phyloP scores from a whole-genome alignment of 2,329 filamentous ascomycete species.

The Blastomyces emzantsi region DNA sequence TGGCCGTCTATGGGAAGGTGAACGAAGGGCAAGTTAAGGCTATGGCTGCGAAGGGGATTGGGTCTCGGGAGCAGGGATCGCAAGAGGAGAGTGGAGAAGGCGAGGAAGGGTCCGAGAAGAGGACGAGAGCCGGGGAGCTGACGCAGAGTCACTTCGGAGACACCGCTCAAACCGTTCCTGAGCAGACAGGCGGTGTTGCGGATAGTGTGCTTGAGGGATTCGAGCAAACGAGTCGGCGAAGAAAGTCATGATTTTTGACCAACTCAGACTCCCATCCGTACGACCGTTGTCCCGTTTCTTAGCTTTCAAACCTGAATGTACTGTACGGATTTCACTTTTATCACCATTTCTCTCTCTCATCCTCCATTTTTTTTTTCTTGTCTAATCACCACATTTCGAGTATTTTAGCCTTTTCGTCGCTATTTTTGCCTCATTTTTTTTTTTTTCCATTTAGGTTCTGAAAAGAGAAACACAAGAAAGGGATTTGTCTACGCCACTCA shows the following conservation, averaged over 20 bases:
- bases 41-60: conserved; percentile 39
- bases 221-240: conserved; percentile 33
- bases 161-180: conserved; percentile 13
- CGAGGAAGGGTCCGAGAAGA: conserved; percentile 11
- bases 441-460: conserved; percentile 1
- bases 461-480: conserved; percentile 3
- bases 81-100: conserved; percentile 13
- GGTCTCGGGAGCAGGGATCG: conserved; percentile 19
- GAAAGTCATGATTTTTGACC: conserved; percentile 18
- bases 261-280: neutral
- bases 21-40: conserved; percentile 66
- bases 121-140: conserved; percentile 23
- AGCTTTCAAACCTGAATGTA: neutral
- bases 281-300: neutral
- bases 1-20: conserved; percentile 93
- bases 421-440: neutral
- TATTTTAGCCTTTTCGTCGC: neutral
- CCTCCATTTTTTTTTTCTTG: neutral
- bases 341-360: neutral
- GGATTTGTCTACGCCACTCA: conserved; percentile 1
- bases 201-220: conserved; percentile 43
- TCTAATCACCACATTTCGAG: neutral
- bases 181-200: conserved; percentile 32
- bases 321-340: neutral
- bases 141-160: conserved; percentile 22